Conservation (phyloP, 768 basidiomycete genomes). For the Saitozyma podzolica region DNA sequence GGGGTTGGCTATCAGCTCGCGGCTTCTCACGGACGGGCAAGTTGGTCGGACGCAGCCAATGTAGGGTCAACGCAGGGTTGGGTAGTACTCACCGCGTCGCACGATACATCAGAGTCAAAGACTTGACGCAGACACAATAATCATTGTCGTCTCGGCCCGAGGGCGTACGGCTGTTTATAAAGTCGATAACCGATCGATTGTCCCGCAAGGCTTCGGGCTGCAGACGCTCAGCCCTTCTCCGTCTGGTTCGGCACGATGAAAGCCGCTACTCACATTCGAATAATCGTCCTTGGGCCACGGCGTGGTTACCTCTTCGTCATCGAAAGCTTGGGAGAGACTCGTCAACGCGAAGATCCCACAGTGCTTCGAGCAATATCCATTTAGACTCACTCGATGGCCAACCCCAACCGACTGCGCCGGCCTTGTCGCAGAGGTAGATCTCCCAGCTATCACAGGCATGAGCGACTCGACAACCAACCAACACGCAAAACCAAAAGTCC, state of each 20-base stretch:
- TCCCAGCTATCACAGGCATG: constrained; percentile 28
- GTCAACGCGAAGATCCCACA: neutral
- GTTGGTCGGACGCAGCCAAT: neutral
- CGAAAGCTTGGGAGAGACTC: constrained; percentile 13
- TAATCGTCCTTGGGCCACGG: constrained; percentile 35
- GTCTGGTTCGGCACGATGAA: neutral
- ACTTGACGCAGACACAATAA: constrained; percentile 11
- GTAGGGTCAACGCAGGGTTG: neutral
- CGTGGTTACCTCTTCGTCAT: constrained; percentile 38
- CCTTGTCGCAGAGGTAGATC: constrained; percentile 23
- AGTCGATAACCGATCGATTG: constrained; percentile 16
- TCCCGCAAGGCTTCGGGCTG: constrained; percentile 15
- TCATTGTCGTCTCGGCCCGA: constrained; percentile 9
- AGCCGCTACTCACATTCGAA: constrained; percentile 13
- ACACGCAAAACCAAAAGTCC: neutral
- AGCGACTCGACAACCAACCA: neutral
- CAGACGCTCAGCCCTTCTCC: neutral
- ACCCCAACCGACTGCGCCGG: constrained; percentile 12
- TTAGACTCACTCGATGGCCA: constrained; percentile 2
- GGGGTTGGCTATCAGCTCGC: neutral
- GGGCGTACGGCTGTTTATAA: constrained; percentile 11
- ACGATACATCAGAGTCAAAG: constrained; percentile 16
- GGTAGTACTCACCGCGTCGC: constrained; percentile 18
- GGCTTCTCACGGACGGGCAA: neutral
- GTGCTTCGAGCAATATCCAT: neutral